Conservation (phyloP, 139 green algal genomes). For the Nannochloris sp. region DNA sequence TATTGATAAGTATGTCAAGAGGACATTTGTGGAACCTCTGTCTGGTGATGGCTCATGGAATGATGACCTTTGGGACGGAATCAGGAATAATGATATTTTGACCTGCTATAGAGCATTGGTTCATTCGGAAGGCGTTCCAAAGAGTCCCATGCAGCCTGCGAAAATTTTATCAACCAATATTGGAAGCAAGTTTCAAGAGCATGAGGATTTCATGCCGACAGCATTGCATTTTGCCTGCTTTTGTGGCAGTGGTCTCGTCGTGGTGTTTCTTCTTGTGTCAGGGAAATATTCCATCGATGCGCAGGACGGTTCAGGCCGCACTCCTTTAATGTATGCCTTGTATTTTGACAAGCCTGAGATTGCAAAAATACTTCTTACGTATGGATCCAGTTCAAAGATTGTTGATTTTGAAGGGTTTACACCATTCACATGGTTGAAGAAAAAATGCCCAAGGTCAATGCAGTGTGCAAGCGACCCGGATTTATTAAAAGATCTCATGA, state of each 20-base stretch:
- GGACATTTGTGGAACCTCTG: background rate
- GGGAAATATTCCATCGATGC: constrained; percentile 10
- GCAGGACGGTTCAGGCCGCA: constrained; percentile 14
- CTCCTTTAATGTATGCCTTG: constrained; percentile 16
- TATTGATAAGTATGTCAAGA: constrained; percentile 17
- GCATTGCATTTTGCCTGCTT: background rate
- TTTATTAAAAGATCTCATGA: background rate
- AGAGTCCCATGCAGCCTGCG: background rate
- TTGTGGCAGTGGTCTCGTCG: background rate
- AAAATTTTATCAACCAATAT: too few species aligned
- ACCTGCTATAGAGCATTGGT: constrained; percentile 1
- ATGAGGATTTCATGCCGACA: background rate
- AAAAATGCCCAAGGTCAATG: constrained; percentile 3
- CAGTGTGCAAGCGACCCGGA: background rate
- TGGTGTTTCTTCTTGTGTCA: constrained; percentile 24
- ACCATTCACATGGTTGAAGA: background rate
- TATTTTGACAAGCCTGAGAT: constrained; percentile 6
- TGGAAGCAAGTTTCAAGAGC: background rate
- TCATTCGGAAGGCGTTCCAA: background rate
- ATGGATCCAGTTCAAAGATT: background rate
- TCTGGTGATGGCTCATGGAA: background rate
- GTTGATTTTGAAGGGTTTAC: too few species aligned
- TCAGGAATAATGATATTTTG: constrained; percentile 12
- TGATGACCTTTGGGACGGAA: constrained; percentile 17
- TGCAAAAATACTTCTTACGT: background rate